Base-by-base conservation (phyloP, 2,329 filamentous ascomycete genomes). In the Verticillium nubilum region DNA sequence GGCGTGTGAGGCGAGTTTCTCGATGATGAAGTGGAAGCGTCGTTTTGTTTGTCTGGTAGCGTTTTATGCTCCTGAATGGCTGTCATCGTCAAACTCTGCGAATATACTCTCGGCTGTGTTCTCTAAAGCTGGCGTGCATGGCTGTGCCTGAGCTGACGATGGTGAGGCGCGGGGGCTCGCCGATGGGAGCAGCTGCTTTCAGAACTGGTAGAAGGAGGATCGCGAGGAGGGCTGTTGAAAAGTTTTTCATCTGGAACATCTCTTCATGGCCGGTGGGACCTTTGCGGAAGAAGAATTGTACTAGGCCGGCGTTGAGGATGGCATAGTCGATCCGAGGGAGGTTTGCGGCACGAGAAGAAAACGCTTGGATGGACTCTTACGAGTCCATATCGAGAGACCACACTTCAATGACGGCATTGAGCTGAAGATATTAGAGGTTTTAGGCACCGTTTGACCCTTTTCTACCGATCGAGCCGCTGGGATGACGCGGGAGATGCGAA, bases 311-410 rank as follows among this genome's bases (percentile, higher is more conserved):
- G 57, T 82, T 81, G 25, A 81, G 69, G 13, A 83, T 72, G 17
- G 67, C 73, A 27, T 77, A 72, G 63, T 82, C 78, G 23, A 82
- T 65, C 0, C 74, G 69, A 0, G 67, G 54, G 5, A 80, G 68
- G 0, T 57, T 67, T 7, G 73, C 64, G n/a, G 72, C 70, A 2
- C 72, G 70, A 0, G 57, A 57, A 0, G 70, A 73, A 59, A 84
- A 84, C 0, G 62, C 65, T 29, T 71, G 69, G 1, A 84, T 68
- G 1, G 78, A 81, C 2, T 72, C 67, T 56, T 82, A 80, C 0
- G 72, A 76, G 4, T 60, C 58, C 74, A 83, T 77, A 53, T 85
- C 79, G n/a, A 85, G 64, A 2, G 67, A 10, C 79, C 78, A 84
- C 10, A 84, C 79, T 12, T 80, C 71, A 13, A 47, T 23, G 0